phyloP scores from a whole-genome alignment of 768 basidiomycete species.

The Psilocybe azurescens region DNA sequence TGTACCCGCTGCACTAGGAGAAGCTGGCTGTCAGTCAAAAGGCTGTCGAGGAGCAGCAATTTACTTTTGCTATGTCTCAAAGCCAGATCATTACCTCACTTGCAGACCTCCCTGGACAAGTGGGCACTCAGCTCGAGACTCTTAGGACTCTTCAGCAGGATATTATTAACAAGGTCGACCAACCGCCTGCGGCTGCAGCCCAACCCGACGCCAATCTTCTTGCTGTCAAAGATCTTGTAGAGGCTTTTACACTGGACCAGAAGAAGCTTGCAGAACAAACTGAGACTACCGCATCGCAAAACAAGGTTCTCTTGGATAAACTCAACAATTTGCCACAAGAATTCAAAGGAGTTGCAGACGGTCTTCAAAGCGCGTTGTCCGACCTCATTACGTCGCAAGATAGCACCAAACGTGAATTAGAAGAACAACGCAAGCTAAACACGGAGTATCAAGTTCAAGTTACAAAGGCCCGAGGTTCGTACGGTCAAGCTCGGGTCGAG shows the following conservation, averaged over 20 bases:
- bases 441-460: slow-evolving; percentile 75
- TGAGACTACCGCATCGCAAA: slow-evolving; percentile 53
- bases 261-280: slow-evolving; percentile 50
- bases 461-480: slow-evolving; percentile 76
- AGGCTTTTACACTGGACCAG: slow-evolving; percentile 56
- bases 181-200: slow-evolving; percentile 24
- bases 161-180: slow-evolving; percentile 36
- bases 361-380: slow-evolving; percentile 63
- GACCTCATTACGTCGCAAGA: slow-evolving; percentile 66
- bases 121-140: slow-evolving; percentile 49
- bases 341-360: slow-evolving; percentile 55
- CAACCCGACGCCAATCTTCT: slow-evolving; percentile 40
- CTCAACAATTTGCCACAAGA: slow-evolving; percentile 64
- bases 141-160: slow-evolving; percentile 44
- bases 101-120: slow-evolving; percentile 50
- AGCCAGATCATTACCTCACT: slow-evolving; percentile 45
- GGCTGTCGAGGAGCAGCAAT: slow-evolving; percentile 41
- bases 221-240: slow-evolving; percentile 54
- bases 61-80: slow-evolving; percentile 44
- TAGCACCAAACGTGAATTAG: slow-evolving; percentile 63
- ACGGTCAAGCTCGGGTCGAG: slow-evolving; percentile 82
- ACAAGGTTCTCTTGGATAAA: slow-evolving; percentile 57
- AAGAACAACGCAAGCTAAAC: slow-evolving; percentile 72
- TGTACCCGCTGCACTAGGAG: slow-evolving; percentile 45
- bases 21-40: slow-evolving; percentile 48